Conservation (phyloP, 75 land plant species). For the Cupressus sempervirens region DNA sequence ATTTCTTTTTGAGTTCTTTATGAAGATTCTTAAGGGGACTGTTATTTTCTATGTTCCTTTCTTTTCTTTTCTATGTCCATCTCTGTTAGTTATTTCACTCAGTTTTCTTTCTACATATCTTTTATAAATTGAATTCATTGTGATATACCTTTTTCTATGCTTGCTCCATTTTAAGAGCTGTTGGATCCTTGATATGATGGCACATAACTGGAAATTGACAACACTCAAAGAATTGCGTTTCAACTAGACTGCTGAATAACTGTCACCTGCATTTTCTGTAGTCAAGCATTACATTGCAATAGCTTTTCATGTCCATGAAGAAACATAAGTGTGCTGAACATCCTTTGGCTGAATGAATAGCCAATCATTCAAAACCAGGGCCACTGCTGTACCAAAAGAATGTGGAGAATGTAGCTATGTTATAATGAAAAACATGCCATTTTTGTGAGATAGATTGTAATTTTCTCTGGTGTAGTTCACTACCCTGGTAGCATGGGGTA, state of each 20-base stretch:
- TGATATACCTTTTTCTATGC: not conserved
- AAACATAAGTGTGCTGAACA: too few relatives aligned
- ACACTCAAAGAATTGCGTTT: not conserved
- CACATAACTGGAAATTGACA: not conserved
- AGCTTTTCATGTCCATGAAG: too few relatives aligned
- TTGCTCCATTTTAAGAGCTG: not conserved
- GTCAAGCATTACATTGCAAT: too few relatives aligned
- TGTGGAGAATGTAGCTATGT: not conserved
- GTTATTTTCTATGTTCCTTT: not conserved
- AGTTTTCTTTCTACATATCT: not conserved
- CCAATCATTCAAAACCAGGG: not conserved
- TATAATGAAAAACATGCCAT: not conserved
- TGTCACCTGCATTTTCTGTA: too few relatives aligned
- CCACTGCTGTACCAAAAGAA: not conserved
- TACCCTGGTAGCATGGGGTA: not conserved
- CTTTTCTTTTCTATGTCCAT: not conserved
- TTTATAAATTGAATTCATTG: not conserved
- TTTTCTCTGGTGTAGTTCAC: not conserved
- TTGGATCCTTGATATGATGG: not conserved
- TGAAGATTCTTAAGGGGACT: not conserved
- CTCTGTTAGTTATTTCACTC: not conserved
- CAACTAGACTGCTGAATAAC: not conserved
- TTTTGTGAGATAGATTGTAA: not conserved
- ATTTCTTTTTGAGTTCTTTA: not conserved
- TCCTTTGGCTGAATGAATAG: too few relatives aligned